Evolutionary conservation across 352 stramenopile species (phyloP).

Genomic region (Elongisporangium prolatum): DNA sequence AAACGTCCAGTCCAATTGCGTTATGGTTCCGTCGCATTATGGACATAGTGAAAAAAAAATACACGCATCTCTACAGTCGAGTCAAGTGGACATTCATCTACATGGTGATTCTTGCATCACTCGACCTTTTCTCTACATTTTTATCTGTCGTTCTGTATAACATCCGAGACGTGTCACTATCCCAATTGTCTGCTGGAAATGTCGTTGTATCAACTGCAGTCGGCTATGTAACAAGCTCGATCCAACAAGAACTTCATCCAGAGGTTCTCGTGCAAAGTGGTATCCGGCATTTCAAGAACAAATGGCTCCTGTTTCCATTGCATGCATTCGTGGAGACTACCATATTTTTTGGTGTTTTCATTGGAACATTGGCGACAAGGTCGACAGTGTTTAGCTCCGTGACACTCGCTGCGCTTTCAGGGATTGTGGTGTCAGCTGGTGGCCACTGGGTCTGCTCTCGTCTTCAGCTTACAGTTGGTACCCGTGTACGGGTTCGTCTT

Average conservation of each 20-base stretch:
- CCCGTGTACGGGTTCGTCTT: conserved; percentile 45
- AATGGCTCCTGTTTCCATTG: conserved; percentile 69
- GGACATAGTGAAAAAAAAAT: conserved; percentile 23
- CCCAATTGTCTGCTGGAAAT: conserved; percentile 72
- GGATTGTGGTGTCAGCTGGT: conserved; percentile 69
- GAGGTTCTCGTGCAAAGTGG: conserved; percentile 47
- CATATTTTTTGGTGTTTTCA: conserved; percentile 69
- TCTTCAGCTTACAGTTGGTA: conserved; percentile 52
- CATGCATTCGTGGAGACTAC: conserved; percentile 70
- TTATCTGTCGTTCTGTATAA: conserved; percentile 41
- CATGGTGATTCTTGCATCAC: conserved; percentile 58
- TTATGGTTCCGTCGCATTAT: not conserved
- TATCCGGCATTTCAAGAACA: conserved; percentile 60
- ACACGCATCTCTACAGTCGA: conserved; percentile 59
- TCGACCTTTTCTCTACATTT: conserved; percentile 67
- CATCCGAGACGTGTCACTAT: conserved; percentile 42
- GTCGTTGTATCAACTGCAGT: conserved; percentile 57
- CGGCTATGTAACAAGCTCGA: conserved; percentile 64
- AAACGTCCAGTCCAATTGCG: not conserved
- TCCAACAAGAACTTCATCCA: conserved; percentile 56
- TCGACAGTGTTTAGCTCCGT: conserved; percentile 74
- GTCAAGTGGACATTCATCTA: conserved; percentile 76
- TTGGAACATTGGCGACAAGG: conserved; percentile 66
- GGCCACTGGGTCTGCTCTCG: conserved; percentile 64
- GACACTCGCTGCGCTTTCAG: conserved; percentile 63